A percentile compares a stretch with the other conserved stretches of the same genome.
phyloP scores from a whole-genome alignment of 345 rosid species.

The Arabidopsis thaliana region DNA sequence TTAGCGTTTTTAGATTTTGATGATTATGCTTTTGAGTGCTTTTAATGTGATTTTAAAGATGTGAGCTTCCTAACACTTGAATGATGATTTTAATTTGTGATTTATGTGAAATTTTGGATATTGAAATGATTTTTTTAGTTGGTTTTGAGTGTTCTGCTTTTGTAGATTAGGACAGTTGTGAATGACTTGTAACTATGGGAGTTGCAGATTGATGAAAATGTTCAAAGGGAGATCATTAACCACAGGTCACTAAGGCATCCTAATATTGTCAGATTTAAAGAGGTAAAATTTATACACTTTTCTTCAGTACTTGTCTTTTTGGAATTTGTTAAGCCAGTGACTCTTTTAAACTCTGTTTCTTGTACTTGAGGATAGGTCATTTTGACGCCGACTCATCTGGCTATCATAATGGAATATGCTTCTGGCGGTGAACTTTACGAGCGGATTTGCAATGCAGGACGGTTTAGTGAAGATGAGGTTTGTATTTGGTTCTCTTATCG shows the following conservation, averaged over 20 bases:
- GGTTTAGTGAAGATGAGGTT: conserved; percentile 96
- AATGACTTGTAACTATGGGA: conserved; percentile 3
- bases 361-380: conserved; percentile 55
- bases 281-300: conserved; percentile 53
- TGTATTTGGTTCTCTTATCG: neutral
- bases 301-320: neutral
- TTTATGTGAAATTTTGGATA: conserved; percentile 55
- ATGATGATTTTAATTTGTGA: neutral
- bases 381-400: conserved; percentile 93
- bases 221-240: conserved; percentile 88
- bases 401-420: conserved; percentile 96
- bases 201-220: conserved; percentile 92
- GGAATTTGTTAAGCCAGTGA: neutral
- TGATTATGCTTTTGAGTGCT: neutral
- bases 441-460: conserved; percentile 83
- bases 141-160: neutral
- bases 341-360: neutral
- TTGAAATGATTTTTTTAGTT: conserved; percentile 37
- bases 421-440: conserved; percentile 95
- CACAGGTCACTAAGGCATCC: conserved; percentile 96
- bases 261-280: conserved; percentile 92
- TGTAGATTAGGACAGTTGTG: conserved; percentile 2
- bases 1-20: neutral
- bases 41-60: neutral
- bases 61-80: neutral